Conservation (phyloP, 345 rosid genomes). For the Ceriops zippeliana region DNA sequence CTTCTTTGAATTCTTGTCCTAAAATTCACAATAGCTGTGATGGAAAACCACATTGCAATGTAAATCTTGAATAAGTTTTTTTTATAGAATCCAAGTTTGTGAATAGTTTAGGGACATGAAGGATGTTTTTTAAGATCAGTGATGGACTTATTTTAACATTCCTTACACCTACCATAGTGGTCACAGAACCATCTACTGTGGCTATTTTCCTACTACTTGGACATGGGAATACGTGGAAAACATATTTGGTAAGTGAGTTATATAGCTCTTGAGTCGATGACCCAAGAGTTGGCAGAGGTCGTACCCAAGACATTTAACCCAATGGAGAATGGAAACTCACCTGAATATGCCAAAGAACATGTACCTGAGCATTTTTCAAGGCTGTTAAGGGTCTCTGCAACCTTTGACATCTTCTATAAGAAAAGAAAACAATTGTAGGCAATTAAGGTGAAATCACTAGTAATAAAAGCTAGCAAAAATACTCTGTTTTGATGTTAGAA, state of each 20-base stretch:
- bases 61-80: constrained; percentile 1
- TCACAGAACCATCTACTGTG: neutral
- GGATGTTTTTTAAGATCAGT: neutral
- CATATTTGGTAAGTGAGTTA: neutral
- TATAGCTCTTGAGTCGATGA: neutral
- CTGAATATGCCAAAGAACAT: neutral
- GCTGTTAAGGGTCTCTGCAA: neutral
- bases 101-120: neutral
- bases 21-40: neutral
- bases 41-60: neutral
- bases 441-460: too few species aligned
- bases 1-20: neutral
- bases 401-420: too few species aligned
- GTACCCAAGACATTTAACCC: neutral
- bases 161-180: neutral
- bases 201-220: neutral
- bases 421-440: too few species aligned
- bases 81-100: neutral
- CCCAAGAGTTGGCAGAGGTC: neutral
- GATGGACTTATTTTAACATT: neutral
- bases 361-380: neutral
- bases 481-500: too few species aligned
- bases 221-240: neutral
- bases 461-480: too few species aligned
- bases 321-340: neutral